Conservation (phyloP, 1,284 basidiomycete species). For the Pterula multifida region DNA sequence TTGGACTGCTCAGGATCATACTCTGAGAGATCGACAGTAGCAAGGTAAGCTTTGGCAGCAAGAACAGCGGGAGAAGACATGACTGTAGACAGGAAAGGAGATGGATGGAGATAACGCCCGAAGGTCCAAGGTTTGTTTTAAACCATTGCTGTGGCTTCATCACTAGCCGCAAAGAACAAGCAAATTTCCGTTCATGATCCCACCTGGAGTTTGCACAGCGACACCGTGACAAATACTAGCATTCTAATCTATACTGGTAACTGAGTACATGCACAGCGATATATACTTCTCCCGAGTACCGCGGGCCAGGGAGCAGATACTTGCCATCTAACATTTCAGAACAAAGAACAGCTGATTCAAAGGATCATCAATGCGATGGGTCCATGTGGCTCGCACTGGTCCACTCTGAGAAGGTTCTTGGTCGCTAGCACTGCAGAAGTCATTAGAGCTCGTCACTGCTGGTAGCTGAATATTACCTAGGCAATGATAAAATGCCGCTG, state of each 20-base stretch:
- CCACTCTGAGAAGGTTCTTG: slow-evolving; percentile 43
- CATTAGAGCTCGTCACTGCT: too few relatives aligned
- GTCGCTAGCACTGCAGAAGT: slow-evolving; percentile 44
- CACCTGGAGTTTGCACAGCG: background rate
- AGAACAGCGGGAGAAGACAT: slow-evolving; percentile 41
- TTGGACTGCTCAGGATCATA: slow-evolving; percentile 77
- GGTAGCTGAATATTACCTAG: too few relatives aligned
- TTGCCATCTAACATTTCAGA: too few relatives aligned
- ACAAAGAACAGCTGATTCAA: slow-evolving; percentile 2
- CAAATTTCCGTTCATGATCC: background rate
- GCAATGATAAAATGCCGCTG: slow-evolving; percentile 72
- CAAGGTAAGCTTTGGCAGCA: slow-evolving; percentile 50
- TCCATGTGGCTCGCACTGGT: slow-evolving; percentile 44
- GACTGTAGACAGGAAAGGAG: slow-evolving; percentile 11
- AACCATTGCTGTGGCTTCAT: background rate
- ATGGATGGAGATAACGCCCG: background rate
- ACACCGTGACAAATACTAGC: background rate
- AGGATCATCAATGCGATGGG: slow-evolving; percentile 23
- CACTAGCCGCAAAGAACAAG: background rate
- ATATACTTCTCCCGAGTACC: too few relatives aligned
- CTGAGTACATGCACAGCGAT: too few relatives aligned
- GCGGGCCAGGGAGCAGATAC: too few relatives aligned
- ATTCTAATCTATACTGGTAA: too few relatives aligned
- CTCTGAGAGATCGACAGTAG: slow-evolving; percentile 58
- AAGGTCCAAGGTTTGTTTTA: background rate